Base-by-base conservation (phyloP, 768 basidiomycete genomes). In the Pleurotus eryngii region DNA sequence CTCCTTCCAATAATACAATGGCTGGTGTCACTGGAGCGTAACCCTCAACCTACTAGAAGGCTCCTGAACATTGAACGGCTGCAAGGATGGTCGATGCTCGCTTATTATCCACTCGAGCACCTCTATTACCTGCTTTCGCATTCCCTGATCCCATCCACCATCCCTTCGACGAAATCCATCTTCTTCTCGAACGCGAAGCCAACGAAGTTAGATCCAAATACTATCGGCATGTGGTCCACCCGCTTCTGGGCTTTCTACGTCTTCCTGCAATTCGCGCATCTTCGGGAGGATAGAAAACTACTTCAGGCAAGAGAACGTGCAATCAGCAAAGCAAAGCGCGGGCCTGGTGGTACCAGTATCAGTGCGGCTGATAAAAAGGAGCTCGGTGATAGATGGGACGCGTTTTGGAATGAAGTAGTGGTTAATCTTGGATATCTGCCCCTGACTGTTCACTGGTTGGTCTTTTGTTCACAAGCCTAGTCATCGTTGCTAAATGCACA, bases 191-290 rank as follows among this genome's bases (percentile, higher is more conserved):
- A 72, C 49, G 71, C 72, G 27, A 79, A 76, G 59, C 70, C 66
- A 22, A 70, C 84, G 47, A 65, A 62, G 5, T 66, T 90, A 42
- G 72, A 86, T 56, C 59, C 79, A 6, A 72, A 74, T 35, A 69
- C 67, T 24, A 67, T 93, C 39, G 76, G 79, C 3, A 62, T 86
- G 53, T 90, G 87, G 89, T 92, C 90, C 12, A 82, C 80, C 55
- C 85, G 92, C 18, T 89, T 86, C 68, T 95, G 92, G 93, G 87
- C 86, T 1, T 68, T 81, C 20, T 95, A 95, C 64, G 78, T 92
- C 42, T 60, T 87, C 27, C 81, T 95, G 47, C 92, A 91, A 56
- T 85, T 92, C 60, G 81, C 79, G 4, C 89, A 90, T 64, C 74
- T 91, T 55, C 71, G 77, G 27, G 87, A 91, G 66, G 89, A 92